Evolutionary conservation across 768 basidiomycete genomes (phyloP), one percentile per base, ranked within the genome.

Genomic region (Collybia sp.): DNA sequence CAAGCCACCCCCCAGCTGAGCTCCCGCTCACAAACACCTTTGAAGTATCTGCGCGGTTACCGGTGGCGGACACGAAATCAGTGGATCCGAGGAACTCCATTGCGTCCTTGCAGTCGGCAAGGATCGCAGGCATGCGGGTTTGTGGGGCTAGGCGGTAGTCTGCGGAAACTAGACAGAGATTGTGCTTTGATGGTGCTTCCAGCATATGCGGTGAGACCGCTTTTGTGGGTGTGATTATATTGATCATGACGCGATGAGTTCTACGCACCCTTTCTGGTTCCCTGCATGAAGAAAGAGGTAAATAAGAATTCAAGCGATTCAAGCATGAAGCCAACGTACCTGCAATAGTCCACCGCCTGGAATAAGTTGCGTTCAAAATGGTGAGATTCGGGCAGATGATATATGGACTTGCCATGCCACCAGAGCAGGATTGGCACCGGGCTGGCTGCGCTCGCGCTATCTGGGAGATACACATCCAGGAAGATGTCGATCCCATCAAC

Each of bases 1-100:
- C 52, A 5, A 71, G 58, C 66, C 66, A 71, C 0, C 69, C 69
- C 2, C 69, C 69, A 1, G 69, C 69, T 2, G 68, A 69, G 41
- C 66, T 66, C 5, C 69, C 69, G 46, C 64, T 66, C 13, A 68
- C 31, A 25, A 69, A 52, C 11, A 71, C 45, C 30, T 59, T 60
- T 30, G 60, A 49, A 0, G 53, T 12, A 47, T 69, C 62, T 13
- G 65, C 63, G 11, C 64, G 54, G 19, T 56, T 47, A 11, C 49
- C 45, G 1, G 67, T 68, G 2, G 59, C 62, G 2, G 32, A 40
- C 1, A 51, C 52, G 43, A 71, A 71, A 2, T 46, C 45, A 1
- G 51, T 40, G 2, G 59, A 62, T 12, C 49, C 54, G 15, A 71
- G 43, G 42, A 61, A 69, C 19, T 61, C 58, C 46, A 71, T 50